phyloP scores from a whole-genome alignment of 768 basidiomycete species.

The Gloeopeniophorella convolvens region DNA sequence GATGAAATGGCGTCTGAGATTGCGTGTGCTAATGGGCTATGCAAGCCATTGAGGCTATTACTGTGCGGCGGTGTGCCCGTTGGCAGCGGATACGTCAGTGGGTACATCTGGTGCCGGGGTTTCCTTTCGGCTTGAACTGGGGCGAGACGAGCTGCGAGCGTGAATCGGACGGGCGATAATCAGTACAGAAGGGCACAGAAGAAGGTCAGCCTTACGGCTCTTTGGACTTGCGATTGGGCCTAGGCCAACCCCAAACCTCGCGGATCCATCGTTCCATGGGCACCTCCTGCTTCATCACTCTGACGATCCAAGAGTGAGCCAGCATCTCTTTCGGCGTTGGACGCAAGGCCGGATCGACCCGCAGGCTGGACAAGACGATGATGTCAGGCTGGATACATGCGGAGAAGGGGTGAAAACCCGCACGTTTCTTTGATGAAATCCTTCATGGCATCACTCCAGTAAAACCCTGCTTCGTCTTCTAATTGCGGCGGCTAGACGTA shows the following conservation, averaged over 20 bases:
- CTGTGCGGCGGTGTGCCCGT: constrained; percentile 1
- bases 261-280: constrained; percentile 88
- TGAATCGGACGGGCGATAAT: neutral
- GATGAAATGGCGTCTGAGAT: constrained; percentile 8
- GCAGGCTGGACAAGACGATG: constrained; percentile 44
- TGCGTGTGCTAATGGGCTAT: neutral
- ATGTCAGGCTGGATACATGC: constrained; percentile 1
- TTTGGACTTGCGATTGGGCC: constrained; percentile 29
- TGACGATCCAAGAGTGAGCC: constrained; percentile 74
- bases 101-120: neutral
- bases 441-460: constrained; percentile 83
- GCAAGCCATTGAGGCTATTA: constrained; percentile 15
- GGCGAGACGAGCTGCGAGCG: constrained; percentile 24
- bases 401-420: constrained; percentile 27
- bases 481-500: constrained; percentile 66
- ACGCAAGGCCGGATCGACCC: constrained; percentile 57
- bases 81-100: neutral
- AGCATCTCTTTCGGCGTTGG: constrained; percentile 83
- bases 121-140: constrained; percentile 29
- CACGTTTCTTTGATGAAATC: constrained; percentile 85
- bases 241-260: constrained; percentile 77
- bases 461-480: constrained; percentile 59
- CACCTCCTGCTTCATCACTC: constrained; percentile 72
- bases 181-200: constrained; percentile 11
- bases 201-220: constrained; percentile 24